Base-by-base conservation (phyloP, 371 early-diverging fungal genomes). In the Batkoa obscura region DNA sequence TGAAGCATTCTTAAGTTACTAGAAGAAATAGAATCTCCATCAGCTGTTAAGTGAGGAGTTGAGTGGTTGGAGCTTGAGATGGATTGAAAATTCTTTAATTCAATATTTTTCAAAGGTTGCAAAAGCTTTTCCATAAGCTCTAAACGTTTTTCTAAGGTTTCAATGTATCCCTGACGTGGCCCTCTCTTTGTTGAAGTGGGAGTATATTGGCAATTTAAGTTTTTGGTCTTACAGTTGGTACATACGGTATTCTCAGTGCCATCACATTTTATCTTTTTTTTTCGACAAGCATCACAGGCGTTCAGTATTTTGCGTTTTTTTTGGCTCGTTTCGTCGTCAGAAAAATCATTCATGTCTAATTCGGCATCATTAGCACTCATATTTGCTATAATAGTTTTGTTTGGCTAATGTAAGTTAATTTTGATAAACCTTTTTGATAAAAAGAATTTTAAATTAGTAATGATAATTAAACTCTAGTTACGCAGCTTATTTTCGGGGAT, bases 151-250 rank as follows among this genome's bases (percentile, higher is more conserved):
- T 85, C 86, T 8, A 85, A 64, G 17, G 74, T 66, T 43, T 81
- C 80, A n/a, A 85, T 82, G 58, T 85, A 85, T 9, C 86, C 83
- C 60, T 83, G 82, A 32, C 81, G 76, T n/a, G 86, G 86, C 0
- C 86, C 86, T 15, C 86, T 75, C 58, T 80, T 81, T 51, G 80
- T 83, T 49, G 71, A 77, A 51, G 72, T 75, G 12, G 77, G 73
- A 1, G 77, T 71, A 62, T 80, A 87, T 42, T 78, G 68, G 67
- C 92, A 91, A 42, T 65, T 62, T 3, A 73, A 60, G 10, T 73
- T 68, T 32, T 75, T 67, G 51, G 78, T 78, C 33, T 69, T 61
- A 63, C 94, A 93, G 66, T 86, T 84, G 15, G 76, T 70, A 65
- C 94, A 93, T 32, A 76, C 74, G 1, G 81, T 85, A 46, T 57